Base-by-base conservation (phyloP, 2,329 filamentous ascomycete genomes). In the Pseudogymnoascus destructans region DNA sequence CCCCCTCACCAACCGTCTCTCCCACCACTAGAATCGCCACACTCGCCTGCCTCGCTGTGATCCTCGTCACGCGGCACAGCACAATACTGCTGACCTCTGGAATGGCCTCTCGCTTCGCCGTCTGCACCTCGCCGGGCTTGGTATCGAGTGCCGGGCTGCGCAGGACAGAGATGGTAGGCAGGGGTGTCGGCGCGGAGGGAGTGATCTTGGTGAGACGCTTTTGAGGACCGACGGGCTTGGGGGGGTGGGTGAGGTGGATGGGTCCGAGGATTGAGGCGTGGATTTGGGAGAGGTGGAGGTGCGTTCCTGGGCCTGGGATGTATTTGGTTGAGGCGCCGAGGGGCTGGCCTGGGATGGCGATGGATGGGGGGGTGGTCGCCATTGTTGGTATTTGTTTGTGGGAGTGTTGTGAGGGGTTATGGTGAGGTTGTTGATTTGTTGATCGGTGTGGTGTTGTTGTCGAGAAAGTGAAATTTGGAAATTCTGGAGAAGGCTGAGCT, bases 11-110 rank as follows among this genome's bases (percentile, higher is more conserved):
- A 38, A 87, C 84, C 9, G 79, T 79, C 66, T 84, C 78, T 59
- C 87, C 82, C 23, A 96, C 86, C 60, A 92, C 86, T 60, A 95
- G 79, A 64, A 97, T 96, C 19, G 86, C 85, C 58, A 95, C 85
- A 23, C 85, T 86, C 5, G 89, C 91, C 74, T 95, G 90, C 62
- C 87, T 83, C 52, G 88, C 86, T 70, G 87, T 86, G 59, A 96
- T 85, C 54, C 92, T 85, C 33, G 89, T 89, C 38, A 98, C 88
- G 33, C 87, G 83, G 63, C 88, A 90, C 36, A 98, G 80, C 36
- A 97, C 89, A 13, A 84, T 77, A 65, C 86, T 86, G 67, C 84
- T 81, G 38, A 96, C 88, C 64, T 87, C 82, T 1, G 93, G 93
- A 6, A 96, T 78, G 57, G 90, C 81, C 70, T 89, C 87, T 81